Evolutionary conservation across 2,329 filamentous ascomycete genomes (phyloP), one percentile per base, ranked within the genome.

Genomic region (Cyclaneusma minus): DNA sequence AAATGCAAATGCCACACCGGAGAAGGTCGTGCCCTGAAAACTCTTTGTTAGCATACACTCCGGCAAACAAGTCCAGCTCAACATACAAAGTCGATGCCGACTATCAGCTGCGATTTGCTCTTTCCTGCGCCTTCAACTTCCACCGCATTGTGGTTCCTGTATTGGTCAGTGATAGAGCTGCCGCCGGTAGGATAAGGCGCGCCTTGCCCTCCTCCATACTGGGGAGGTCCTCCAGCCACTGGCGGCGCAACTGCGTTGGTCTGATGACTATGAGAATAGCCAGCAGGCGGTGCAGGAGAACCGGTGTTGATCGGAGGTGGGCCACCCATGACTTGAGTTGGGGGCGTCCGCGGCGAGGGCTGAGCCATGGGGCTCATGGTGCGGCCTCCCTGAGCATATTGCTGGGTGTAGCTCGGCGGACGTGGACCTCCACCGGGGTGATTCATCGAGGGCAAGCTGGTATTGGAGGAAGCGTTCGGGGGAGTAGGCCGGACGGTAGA

Each of bases 1-100:
- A 55, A 81, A 81, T 22, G 75, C 75, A 48, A 94, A 98, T 18
- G 89, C 89, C 36, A 95, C 87, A 50, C 89, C 89, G 3, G 89
- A 95, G 52, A 95, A 98, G 4, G 89, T 98, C 11, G 89, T 98
- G 39, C 89, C 83, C 83, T 92, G 44, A 10, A 25, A 36, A 31
- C 6, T 22, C 37, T 35, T 25, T 13, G 23, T 19, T 14, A 22
- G n/a, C 3, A 11, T 11, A 7, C 21, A 8, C 21, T 13, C 31
- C 32, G 12, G 37, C 23, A 16, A 23, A 13, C 5, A 11, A 20
- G 20, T 16, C 2, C 3, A 4, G 2, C 4, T 9, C 27, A 29
- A 54, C 75, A 59, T 60, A 92, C 89, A 64, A 98, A 98, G 56
- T 98, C 89, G 50, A 98, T 95, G 40, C 89, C 89, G 29, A 98